Percentiles rank a stretch among this genome's conserved stretches.
Conservation (phyloP, 129 eudicot species). For the Lactuca sativa region DNA sequence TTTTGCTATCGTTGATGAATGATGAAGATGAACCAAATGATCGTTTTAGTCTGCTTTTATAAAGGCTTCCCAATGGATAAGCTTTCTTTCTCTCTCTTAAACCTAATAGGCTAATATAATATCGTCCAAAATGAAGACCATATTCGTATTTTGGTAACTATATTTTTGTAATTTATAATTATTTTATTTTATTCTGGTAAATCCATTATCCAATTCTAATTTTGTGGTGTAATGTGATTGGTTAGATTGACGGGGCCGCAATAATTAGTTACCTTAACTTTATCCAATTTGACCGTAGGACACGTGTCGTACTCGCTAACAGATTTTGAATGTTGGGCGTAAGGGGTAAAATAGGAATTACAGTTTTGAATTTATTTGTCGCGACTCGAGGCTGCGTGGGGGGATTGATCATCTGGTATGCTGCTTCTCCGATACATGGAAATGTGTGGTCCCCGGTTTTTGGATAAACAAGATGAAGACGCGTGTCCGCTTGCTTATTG, state of each 20-base stretch:
- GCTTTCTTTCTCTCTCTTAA: constrained; percentile 36
- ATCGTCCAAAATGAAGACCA: not conserved
- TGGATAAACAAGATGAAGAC: constrained; percentile 15
- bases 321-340: not conserved
- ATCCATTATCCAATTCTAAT: not conserved
- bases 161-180: too few relatives aligned
- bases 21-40: not conserved
- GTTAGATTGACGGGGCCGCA: constrained; percentile 3
- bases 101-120: not conserved
- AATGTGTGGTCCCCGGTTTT: constrained; percentile 30
- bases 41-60: constrained; percentile 43
- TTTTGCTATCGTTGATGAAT: constrained; percentile 18
- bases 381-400: constrained; percentile 36
- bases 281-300: constrained; percentile 17
- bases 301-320: constrained; percentile 19
- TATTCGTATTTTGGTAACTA: not conserved
- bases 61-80: constrained; percentile 46
- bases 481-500: constrained; percentile 21
- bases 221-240: constrained; percentile 8
- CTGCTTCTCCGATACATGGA: constrained; percentile 14
- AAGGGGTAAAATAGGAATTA: constrained; percentile 13
- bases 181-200: not conserved
- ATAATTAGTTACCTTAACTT: constrained; percentile 16
- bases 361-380: constrained; percentile 25
- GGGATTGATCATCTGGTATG: constrained; percentile 44